phyloP scores from a whole-genome alignment of 2,329 filamentous ascomycete genomes.

The Aspergillus glaucus region DNA sequence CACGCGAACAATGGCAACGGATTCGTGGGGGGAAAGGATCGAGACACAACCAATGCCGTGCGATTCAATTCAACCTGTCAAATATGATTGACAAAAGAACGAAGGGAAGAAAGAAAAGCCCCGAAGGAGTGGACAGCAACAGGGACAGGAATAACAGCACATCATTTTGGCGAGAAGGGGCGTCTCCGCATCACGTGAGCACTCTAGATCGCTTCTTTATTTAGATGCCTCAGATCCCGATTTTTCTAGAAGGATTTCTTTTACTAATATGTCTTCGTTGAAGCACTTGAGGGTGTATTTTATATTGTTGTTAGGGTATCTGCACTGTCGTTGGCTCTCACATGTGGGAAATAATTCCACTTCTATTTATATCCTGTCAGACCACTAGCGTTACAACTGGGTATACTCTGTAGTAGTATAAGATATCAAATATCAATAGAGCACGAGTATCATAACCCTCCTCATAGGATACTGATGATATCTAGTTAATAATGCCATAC shows the following conservation, averaged over 20 bases:
- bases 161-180: background rate
- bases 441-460: too few species aligned
- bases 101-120: conserved; percentile 2
- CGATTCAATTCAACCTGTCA: background rate
- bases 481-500: too few species aligned
- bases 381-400: too few species aligned
- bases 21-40: background rate
- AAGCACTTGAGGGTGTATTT: background rate
- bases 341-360: background rate
- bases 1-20: too few species aligned
- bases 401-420: too few species aligned
- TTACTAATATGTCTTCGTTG: too few species aligned
- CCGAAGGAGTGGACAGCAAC: background rate
- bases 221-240: too few species aligned
- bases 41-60: background rate
- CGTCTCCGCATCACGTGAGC: background rate
- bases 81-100: background rate
- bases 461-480: too few species aligned
- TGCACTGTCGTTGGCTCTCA: too few species aligned
- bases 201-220: background rate
- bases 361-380: background rate
- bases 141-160: background rate
- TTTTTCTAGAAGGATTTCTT: too few species aligned
- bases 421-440: too few species aligned
- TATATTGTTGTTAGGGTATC: background rate